These are phyloP conservation scores for Passiflora organensis DNA, from an alignment of 345 rosid genomes.

Conservation along the genomic window DNA sequence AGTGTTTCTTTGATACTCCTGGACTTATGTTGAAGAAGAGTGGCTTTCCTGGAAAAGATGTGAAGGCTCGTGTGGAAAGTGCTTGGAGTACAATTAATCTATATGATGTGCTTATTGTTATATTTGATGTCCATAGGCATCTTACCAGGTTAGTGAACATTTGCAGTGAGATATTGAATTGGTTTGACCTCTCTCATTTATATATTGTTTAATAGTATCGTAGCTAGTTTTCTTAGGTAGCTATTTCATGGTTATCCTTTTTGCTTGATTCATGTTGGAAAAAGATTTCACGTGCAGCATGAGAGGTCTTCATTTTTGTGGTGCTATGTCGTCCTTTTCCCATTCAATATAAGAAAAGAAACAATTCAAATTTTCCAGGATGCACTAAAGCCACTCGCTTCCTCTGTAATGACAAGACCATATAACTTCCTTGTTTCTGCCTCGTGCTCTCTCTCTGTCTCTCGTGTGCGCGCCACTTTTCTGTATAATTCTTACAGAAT, in stretches of 20 bases:
- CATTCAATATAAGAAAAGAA: no score
- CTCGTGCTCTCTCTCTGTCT: no score
- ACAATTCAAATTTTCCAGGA: no score
- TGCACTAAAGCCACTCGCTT: no score
- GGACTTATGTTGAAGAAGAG: conserved; percentile 62
- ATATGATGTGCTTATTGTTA: conserved; percentile 78
- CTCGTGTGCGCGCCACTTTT: no score
- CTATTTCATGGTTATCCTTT: not conserved
- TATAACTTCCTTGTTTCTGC: no score
- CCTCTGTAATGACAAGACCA: no score
- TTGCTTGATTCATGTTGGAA: no score
- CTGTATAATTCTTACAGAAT: no score
- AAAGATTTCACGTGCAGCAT: not conserved
- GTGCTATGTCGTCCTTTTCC: not conserved
- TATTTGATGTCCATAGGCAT: conserved; percentile 92
- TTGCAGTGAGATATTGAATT: conserved; percentile 10
- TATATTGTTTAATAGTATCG: no score
- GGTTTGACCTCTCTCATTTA: not conserved
- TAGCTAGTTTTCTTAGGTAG: not conserved
- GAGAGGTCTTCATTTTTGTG: not conserved
- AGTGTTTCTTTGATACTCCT: conserved; percentile 97
- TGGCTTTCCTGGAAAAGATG: conserved; percentile 71
- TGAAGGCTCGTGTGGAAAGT: conserved; percentile 70
- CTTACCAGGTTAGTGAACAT: conserved; percentile 54
- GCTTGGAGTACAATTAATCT: conserved; percentile 75